Evolutionary conservation across 352 stramenopile genomes (phyloP).

Genomic region (Globisporangium carolinianum): DNA sequence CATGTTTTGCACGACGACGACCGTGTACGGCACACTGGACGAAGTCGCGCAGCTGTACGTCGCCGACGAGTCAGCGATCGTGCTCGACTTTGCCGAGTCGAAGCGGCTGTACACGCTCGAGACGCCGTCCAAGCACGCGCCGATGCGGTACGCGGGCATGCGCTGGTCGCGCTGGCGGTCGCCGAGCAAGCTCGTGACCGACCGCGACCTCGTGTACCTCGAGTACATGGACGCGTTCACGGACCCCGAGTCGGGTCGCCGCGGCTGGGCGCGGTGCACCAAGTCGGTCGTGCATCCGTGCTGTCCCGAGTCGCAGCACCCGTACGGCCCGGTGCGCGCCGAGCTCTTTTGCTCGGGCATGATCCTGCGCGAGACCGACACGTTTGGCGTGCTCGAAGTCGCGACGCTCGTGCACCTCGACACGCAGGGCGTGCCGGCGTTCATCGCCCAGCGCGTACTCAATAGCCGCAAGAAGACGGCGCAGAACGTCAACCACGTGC

Average conservation of each 20-base stretch:
- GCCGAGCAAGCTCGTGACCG: slow-evolving; percentile 36
- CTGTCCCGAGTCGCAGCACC: slow-evolving; percentile 51
- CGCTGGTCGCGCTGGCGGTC: slow-evolving; percentile 59
- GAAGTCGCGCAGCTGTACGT: slow-evolving; percentile 59
- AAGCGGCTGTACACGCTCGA: slow-evolving; percentile 51
- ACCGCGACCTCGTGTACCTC: slow-evolving; percentile 49
- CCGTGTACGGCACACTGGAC: slow-evolving; percentile 47
- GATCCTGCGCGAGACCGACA: slow-evolving; percentile 55
- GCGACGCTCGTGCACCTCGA: slow-evolving; percentile 53
- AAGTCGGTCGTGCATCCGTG: slow-evolving; percentile 57
- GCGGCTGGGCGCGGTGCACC: slow-evolving; percentile 59
- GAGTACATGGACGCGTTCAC: slow-evolving; percentile 70
- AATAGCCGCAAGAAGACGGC: slow-evolving; percentile 38
- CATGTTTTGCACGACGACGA: slow-evolving; percentile 51
- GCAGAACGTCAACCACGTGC: slow-evolving; percentile 47
- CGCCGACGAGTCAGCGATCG: slow-evolving; percentile 25
- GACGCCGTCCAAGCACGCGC: slow-evolving; percentile 23
- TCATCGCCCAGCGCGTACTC: slow-evolving; percentile 41
- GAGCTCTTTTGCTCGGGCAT: slow-evolving; percentile 48
- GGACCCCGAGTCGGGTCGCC: slow-evolving; percentile 41
- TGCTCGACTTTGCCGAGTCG: slow-evolving; percentile 45
- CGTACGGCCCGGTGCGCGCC: slow-evolving; percentile 42
- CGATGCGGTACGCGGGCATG: slow-evolving; percentile 37
- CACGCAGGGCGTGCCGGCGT: slow-evolving; percentile 30
- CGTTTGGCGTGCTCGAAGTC: slow-evolving; percentile 44